A percentile compares a stretch with the other conserved stretches of the same genome.
Evolutionary conservation across 1,139 yeast species (phyloP).

Genomic region (Suhomyces taliae): DNA sequence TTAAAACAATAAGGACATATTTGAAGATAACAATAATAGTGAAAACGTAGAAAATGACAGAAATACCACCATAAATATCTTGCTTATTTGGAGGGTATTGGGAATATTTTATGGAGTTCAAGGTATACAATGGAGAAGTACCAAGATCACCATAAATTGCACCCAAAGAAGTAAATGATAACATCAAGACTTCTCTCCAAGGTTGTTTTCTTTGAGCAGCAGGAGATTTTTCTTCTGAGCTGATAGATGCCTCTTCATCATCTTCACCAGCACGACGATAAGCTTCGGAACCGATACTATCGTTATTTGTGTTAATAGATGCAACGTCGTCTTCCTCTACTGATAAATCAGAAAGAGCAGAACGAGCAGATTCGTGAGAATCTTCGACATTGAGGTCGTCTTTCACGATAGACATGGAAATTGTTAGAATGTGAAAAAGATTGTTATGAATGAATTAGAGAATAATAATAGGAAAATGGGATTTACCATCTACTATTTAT

Average conservation of each 20-base stretch:
- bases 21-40: constrained; percentile 53
- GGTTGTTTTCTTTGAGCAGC: constrained; percentile 15
- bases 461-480: too few relatives aligned
- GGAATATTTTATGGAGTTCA: constrained; percentile 44
- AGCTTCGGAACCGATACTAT: constrained; percentile 3
- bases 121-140: constrained; percentile 58
- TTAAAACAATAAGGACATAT: constrained; percentile 49
- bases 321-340: neutral
- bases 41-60: constrained; percentile 56
- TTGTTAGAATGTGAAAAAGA: too few relatives aligned
- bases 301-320: neutral
- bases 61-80: constrained; percentile 52
- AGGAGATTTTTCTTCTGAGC: constrained; percentile 4
- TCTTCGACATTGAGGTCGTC: constrained; percentile 1
- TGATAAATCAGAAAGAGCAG: constrained; percentile 1
- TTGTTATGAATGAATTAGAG: too few relatives aligned
- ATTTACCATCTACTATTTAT: neutral
- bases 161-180: constrained; percentile 47
- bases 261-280: constrained; percentile 4
- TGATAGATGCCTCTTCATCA: constrained; percentile 17
- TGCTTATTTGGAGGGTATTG: constrained; percentile 31
- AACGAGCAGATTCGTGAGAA: neutral
- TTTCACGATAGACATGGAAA: constrained; percentile 3
- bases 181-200: constrained; percentile 24
- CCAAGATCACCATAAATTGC: constrained; percentile 65